Evolutionary conservation across 495 filamentous ascomycete genomes (phyloP).

Genomic region (Opeltia flavorubescens): DNA sequence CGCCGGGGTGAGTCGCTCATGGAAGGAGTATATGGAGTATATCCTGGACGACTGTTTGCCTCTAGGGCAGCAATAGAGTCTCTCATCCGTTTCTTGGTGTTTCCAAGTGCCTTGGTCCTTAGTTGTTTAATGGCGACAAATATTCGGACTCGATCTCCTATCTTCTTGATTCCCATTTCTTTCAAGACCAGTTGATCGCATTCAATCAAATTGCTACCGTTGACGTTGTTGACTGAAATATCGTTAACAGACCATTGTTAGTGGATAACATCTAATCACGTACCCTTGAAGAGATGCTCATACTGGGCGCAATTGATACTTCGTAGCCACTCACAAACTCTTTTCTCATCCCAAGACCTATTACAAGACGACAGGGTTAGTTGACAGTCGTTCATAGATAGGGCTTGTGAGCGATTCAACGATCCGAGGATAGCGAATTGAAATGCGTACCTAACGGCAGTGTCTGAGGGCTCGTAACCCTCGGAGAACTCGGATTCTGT

Average conservation of each 20-base stretch:
- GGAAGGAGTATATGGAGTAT: slow-evolving; percentile 41
- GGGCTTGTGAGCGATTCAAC: background rate
- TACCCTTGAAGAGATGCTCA: slow-evolving; percentile 74
- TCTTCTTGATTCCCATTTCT: slow-evolving; percentile 96
- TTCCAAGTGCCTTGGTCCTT: slow-evolving; percentile 67
- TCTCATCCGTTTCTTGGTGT: slow-evolving; percentile 73
- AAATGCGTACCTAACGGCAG: slow-evolving; percentile 41
- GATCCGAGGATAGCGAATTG: slow-evolving; percentile 18
- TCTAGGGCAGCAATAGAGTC: slow-evolving; percentile 31
- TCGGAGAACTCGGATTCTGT: slow-evolving; percentile 97
- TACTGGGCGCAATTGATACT: slow-evolving; percentile 89
- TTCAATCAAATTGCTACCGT: slow-evolving; percentile 88
- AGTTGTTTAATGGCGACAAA: slow-evolving; percentile 87
- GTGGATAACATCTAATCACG: background rate
- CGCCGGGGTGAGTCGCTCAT: slow-evolving; percentile 40
- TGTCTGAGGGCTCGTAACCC: slow-evolving; percentile 39
- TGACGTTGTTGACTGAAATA: slow-evolving; percentile 70
- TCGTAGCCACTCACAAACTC: slow-evolving; percentile 77
- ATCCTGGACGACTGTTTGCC: slow-evolving; percentile 14
- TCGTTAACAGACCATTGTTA: slow-evolving; percentile 7
- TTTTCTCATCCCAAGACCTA: slow-evolving; percentile 79
- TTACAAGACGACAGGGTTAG: background rate
- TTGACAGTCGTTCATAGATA: background rate
- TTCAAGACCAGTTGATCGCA: slow-evolving; percentile 93
- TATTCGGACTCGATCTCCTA: slow-evolving; percentile 92